Conservation (phyloP, 768 basidiomycete species). For the Suillus variegatus region DNA sequence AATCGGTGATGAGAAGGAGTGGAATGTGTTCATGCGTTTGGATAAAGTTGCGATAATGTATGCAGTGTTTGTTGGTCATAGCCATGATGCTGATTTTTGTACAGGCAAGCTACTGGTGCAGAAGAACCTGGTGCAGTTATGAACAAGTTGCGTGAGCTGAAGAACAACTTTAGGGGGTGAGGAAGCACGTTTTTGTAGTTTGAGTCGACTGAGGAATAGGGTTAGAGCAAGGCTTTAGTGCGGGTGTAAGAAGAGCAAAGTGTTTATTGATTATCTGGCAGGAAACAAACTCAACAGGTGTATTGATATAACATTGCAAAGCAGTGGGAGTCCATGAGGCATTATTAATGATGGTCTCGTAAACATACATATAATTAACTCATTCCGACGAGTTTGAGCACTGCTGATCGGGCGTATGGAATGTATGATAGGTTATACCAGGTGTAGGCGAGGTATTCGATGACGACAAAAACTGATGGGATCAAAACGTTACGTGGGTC, state of each 20-base stretch:
- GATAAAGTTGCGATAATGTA: slow-evolving; percentile 63
- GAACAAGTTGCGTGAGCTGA: slow-evolving; percentile 74
- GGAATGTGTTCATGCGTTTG: slow-evolving; percentile 95
- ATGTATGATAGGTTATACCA: slow-evolving; percentile 92
- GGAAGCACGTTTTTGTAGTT: slow-evolving; percentile 8
- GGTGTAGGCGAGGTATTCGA: slow-evolving; percentile 89
- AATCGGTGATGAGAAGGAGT: slow-evolving; percentile 90
- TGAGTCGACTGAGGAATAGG: background rate
- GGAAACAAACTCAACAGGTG: background rate
- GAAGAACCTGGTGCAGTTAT: slow-evolving; percentile 58
- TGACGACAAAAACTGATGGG: slow-evolving; percentile 77
- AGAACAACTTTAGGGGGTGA: slow-evolving; percentile 81
- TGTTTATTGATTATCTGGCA: background rate
- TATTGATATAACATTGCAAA: slow-evolving; percentile 12
- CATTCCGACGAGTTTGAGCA: slow-evolving; percentile 63
- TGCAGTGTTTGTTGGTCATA: slow-evolving; percentile 23
- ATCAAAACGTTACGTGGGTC: background rate
- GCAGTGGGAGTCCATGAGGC: background rate
- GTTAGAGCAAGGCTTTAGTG: background rate
- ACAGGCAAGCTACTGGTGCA: slow-evolving; percentile 52
- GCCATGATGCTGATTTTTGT: background rate
- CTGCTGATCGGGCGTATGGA: slow-evolving; percentile 82
- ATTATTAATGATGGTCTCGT: slow-evolving; percentile 17
- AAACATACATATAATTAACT: slow-evolving; percentile 12
- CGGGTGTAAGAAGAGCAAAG: background rate